phyloP scores from a whole-genome alignment of 2,329 filamentous ascomycete genomes.

The Penicillium fuscoglaucum region DNA sequence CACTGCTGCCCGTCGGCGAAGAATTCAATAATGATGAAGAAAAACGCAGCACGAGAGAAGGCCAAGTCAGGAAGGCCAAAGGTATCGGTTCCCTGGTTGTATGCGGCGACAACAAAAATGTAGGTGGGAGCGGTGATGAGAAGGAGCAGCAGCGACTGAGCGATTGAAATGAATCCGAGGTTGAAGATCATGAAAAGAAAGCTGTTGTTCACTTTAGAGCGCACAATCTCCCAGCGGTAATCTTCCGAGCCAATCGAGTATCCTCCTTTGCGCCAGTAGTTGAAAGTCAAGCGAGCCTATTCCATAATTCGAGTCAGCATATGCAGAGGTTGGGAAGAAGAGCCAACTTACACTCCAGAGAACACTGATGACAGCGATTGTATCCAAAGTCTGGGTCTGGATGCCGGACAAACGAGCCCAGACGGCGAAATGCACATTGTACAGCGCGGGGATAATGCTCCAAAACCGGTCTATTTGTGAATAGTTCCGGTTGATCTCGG shows the following conservation, averaged over 20 bases:
- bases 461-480: constrained; percentile 95
- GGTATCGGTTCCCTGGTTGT: constrained; percentile 56
- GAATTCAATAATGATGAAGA: constrained; percentile 65
- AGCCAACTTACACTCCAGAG: constrained; percentile 72
- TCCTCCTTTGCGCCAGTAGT: constrained; percentile 94
- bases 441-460: constrained; percentile 85
- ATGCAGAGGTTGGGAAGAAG: not conserved
- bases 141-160: constrained; percentile 80
- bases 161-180: constrained; percentile 80
- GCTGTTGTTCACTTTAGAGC: constrained; percentile 65
- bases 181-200: constrained; percentile 85
- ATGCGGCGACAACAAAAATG: constrained; percentile 71
- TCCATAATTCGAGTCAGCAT: constrained; percentile 15
- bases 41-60: constrained; percentile 57
- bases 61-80: constrained; percentile 61
- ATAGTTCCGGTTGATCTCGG: constrained; percentile 89
- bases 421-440: constrained; percentile 78
- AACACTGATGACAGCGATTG: constrained; percentile 66
- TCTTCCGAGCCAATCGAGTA: constrained; percentile 89
- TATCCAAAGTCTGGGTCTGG: constrained; percentile 69
- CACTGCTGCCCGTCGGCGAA: constrained; percentile 93
- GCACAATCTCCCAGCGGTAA: constrained; percentile 85
- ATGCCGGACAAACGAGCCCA: constrained; percentile 78
- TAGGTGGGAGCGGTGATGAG: constrained; percentile 80
- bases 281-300: constrained; percentile 81